A percentile compares a stretch with the other conserved stretches of the same genome.
Evolutionary conservation across 805 yeast species (phyloP).

Genomic region (Teunomyces tritomae): DNA sequence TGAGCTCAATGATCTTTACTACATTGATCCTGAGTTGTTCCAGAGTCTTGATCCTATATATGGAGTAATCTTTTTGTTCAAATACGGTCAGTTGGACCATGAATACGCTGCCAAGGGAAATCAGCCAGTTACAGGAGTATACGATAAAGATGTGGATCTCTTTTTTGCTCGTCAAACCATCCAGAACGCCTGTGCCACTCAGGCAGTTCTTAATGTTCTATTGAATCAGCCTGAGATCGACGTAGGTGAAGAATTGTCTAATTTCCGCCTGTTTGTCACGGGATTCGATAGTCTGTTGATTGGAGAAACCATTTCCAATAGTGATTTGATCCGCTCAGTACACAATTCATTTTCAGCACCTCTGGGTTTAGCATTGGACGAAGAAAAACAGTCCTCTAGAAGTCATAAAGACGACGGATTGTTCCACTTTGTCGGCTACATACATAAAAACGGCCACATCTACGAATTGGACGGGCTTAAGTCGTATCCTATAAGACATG

Average conservation of each 20-base stretch:
- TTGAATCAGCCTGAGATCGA: conserved; percentile 43
- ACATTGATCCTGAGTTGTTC: conserved; percentile 47
- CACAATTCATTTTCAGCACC: conserved; percentile 66
- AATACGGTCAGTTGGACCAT: conserved; percentile 47
- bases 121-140: conserved; percentile 44
- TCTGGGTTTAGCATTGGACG: conserved; percentile 51
- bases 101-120: conserved; percentile 24
- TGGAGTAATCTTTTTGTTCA: conserved; percentile 63
- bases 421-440: conserved; percentile 61
- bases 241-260: conserved; percentile 47
- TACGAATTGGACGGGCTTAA: conserved; percentile 66
- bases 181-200: conserved; percentile 74
- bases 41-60: conserved; percentile 41
- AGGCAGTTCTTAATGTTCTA: conserved; percentile 59
- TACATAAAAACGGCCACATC: conserved; percentile 41
- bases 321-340: conserved; percentile 51
- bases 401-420: conserved; percentile 43
- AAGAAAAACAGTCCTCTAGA: conserved; percentile 23
- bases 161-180: conserved; percentile 65
- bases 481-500: conserved; percentile 52
- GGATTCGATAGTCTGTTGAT: conserved; percentile 55
- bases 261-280: conserved; percentile 48
- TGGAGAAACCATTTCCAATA: conserved; percentile 61
- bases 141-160: conserved; percentile 37
- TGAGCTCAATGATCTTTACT: conserved; percentile 57